Conservation (phyloP, 495 filamentous ascomycete species). For the Penicillium desertorum region DNA sequence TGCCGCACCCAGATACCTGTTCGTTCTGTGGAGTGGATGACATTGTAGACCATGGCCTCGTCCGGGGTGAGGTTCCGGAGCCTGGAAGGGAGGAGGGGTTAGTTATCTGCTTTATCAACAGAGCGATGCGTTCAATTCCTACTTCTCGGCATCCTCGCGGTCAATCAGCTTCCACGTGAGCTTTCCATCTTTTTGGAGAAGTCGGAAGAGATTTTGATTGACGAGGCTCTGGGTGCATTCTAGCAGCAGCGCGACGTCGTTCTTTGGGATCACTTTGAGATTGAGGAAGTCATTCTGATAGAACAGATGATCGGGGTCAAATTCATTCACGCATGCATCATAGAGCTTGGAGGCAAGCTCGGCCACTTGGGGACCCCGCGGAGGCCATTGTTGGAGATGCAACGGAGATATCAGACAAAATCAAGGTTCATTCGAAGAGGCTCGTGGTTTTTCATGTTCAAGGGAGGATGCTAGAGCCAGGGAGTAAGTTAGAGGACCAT, state of each 20-base stretch:
- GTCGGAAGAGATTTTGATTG: slow-evolving; percentile 66
- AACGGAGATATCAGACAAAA: slow-evolving; percentile 13
- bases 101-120: slow-evolving; percentile 2
- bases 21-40: slow-evolving; percentile 75
- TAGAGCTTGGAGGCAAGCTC: slow-evolving; percentile 49
- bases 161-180: slow-evolving; percentile 67
- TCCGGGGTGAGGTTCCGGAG: slow-evolving; percentile 65
- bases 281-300: slow-evolving; percentile 64
- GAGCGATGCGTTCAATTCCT: slow-evolving; percentile 19
- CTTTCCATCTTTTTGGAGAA: slow-evolving; percentile 52
- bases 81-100: slow-evolving; percentile 39
- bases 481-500: slow-evolving; percentile 26
- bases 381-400: slow-evolving; percentile 34
- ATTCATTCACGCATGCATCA: slow-evolving; percentile 42
- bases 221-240: slow-evolving; percentile 60
- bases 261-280: slow-evolving; percentile 59
- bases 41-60: slow-evolving; percentile 76
- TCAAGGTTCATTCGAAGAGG: slow-evolving; percentile 22
- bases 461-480: slow-evolving; percentile 31
- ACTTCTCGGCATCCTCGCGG: slow-evolving; percentile 71
- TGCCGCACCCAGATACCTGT: slow-evolving; percentile 87
- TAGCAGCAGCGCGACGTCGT: slow-evolving; percentile 57
- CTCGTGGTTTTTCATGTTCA: slow-evolving; percentile 23
- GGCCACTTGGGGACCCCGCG: slow-evolving; percentile 36
- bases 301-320: slow-evolving; percentile 54